phyloP scores from a whole-genome alignment of 331 rosid genomes.

The Spiraea crenata region DNA sequence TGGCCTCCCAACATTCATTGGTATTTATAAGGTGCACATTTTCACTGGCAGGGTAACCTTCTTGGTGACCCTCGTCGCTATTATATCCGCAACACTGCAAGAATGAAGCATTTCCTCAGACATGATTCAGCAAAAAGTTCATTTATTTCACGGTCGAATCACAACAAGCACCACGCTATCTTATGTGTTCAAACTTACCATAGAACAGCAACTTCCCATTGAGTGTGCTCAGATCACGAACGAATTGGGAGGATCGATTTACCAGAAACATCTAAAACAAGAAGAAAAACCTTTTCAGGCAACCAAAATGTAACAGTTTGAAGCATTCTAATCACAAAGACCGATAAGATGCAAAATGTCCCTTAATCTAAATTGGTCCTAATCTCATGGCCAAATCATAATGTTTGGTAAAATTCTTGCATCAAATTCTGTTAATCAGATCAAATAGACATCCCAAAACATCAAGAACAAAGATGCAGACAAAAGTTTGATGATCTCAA shows the following conservation, averaged over 20 bases:
- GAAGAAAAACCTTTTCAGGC: slow-evolving; percentile 16
- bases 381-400: not conserved
- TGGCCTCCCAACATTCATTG: slow-evolving; percentile 35
- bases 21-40: slow-evolving; percentile 35
- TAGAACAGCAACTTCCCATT: slow-evolving; percentile 42
- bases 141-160: not conserved
- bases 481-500: not conserved
- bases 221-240: slow-evolving; percentile 5
- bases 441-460: not conserved
- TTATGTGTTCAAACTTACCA: slow-evolving; percentile 25
- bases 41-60: slow-evolving; percentile 15
- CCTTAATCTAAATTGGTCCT: not conserved
- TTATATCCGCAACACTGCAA: slow-evolving; percentile 16
- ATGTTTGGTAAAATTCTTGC: not conserved
- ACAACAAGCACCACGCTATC: not conserved
- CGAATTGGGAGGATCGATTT: not conserved
- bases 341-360: no score
- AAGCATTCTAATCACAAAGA: no score
- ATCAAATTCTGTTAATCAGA: not conserved
- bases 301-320: not conserved
- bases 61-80: not conserved
- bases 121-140: not conserved
- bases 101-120: not conserved
- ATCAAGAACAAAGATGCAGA: not conserved
- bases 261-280: slow-evolving; percentile 15